These are phyloP conservation scores for Talaromyces piceae DNA, from an alignment of 2,329 filamentous ascomycete genomes.

Conservation along the genomic window DNA sequence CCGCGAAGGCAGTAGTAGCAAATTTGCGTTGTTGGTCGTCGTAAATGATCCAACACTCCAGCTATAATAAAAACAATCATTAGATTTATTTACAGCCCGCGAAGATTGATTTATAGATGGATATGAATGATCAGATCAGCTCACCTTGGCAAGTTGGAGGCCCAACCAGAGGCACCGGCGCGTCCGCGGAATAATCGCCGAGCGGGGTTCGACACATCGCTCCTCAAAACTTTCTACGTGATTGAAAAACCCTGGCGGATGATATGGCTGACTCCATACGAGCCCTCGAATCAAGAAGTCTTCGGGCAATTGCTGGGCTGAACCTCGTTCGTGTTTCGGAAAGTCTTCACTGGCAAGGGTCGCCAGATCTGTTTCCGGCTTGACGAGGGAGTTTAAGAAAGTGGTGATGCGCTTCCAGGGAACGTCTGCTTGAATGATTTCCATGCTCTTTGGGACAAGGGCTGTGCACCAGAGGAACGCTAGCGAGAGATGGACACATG, in stretches of 20 bases:
- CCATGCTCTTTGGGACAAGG: slow-evolving; percentile 29
- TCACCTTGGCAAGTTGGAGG: slow-evolving; percentile 36
- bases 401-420: slow-evolving; percentile 45
- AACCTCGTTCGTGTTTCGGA: slow-evolving; percentile 32
- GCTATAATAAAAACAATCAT: slow-evolving; percentile 15
- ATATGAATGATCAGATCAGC: slow-evolving; percentile 13
- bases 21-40: slow-evolving; percentile 24
- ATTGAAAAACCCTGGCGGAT: slow-evolving; percentile 46
- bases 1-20: slow-evolving; percentile 24
- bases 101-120: too few species aligned
- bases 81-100: not conserved
- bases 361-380: slow-evolving; percentile 26
- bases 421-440: slow-evolving; percentile 35
- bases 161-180: slow-evolving; percentile 48
- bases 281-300: slow-evolving; percentile 53
- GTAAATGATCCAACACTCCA: slow-evolving; percentile 36
- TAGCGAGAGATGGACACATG: slow-evolving; percentile 49
- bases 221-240: slow-evolving; percentile 49
- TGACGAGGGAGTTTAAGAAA: slow-evolving; percentile 49
- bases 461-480: slow-evolving; percentile 45
- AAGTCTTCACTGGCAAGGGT: slow-evolving; percentile 36
- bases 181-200: slow-evolving; percentile 40
- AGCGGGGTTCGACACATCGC: slow-evolving; percentile 44
- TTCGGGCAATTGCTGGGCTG: slow-evolving; percentile 47
- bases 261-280: slow-evolving; percentile 44